phyloP scores from a whole-genome alignment of 805 yeast species.

The Metschnikowia picachoensis region DNA sequence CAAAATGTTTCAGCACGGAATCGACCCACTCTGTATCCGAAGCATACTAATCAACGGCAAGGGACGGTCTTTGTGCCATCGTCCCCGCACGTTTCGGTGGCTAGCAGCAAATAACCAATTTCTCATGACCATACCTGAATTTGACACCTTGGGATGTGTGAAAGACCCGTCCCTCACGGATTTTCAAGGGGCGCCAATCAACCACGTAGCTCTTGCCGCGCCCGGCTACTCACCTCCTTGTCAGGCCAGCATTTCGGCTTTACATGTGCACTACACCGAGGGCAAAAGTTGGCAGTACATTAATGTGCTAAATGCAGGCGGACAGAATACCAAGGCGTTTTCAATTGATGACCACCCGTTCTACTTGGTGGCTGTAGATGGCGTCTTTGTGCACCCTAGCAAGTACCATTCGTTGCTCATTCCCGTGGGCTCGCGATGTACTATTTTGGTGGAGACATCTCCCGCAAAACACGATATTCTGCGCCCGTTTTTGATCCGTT shows the following conservation, averaged over 20 bases:
- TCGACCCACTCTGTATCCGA: conserved; percentile 33
- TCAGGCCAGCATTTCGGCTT: conserved; percentile 17
- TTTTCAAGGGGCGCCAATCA: conserved; percentile 14
- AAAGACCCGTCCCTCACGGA: conserved; percentile 14
- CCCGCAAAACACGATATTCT: conserved; percentile 14
- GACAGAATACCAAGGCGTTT: conserved; percentile 30
- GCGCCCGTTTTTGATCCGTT: conserved; percentile 24
- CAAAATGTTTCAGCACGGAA: conserved; percentile 28
- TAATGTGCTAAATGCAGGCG: conserved; percentile 31
- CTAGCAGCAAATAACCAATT: conserved; percentile 16
- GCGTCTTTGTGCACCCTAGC: conserved; percentile 25
- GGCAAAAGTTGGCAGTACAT: conserved; percentile 23
- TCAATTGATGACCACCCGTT: conserved; percentile 32
- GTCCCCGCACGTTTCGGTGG: conserved; percentile 9
- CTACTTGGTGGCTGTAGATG: conserved; percentile 30
- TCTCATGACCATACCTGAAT: conserved; percentile 9
- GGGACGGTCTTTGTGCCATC: conserved; percentile 26
- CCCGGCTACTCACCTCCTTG: conserved; percentile 27
- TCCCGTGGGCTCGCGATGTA: conserved; percentile 31
- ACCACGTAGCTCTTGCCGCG: conserved; percentile 18
- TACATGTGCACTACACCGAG: conserved; percentile 21
- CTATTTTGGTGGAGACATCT: conserved; percentile 24
- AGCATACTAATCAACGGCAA: conserved; percentile 29
- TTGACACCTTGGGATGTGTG: conserved; percentile 23
- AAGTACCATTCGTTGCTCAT: conserved; percentile 23